Base-by-base conservation (phyloP, 192 early-diverging fungal genomes). In the Lobosporangium transversale region DNA sequence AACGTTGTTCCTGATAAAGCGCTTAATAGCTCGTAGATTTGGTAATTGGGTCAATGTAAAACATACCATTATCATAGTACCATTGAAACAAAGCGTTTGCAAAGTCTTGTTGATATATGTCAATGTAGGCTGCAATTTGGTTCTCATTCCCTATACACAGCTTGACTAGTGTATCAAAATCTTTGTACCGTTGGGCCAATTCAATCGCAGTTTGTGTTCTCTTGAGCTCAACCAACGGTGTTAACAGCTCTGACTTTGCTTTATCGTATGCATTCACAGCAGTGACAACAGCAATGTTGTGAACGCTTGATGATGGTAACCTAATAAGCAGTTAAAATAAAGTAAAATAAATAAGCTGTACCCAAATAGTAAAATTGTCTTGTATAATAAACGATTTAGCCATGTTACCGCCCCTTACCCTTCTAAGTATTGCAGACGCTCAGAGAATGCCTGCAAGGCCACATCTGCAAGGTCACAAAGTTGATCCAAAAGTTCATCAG, bases 381-480 rank as follows among this genome's bases (percentile, higher is more conserved):
- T 15, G 9, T 14, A 49, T 10, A 66, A 18, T 42, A 15, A 27
- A 29, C n/a, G n/a, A n/a, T n/a, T n/a, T n/a, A n/a, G n/a, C n/a
- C n/a, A n/a, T n/a, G n/a, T n/a, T n/a, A n/a, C n/a, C n/a, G n/a
- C 1, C 14, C 40, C 29, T 56, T 61, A 78, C 69, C 62, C 58
- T 35, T 79, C 67, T n/a, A 79, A 35, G 23, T 66, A 79, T 20
- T 61, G 57, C 2, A 70, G 44, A 21, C 37, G 68, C 43, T 79
- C 78, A 9, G 69, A 70, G 31, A 58, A 45, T 15, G 78, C 78
- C 26, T 79, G 68, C 9, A 79, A 37, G n/a, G 69, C 43, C 1
- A 66, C 58, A 60, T 79, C 78, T 5, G 78, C 78, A 18, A 79
- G 68, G 20, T 71, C 68, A 12, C 50, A 79, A 8, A 79, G 52